Conservation (phyloP, 1,284 basidiomycete species). For the Polyporus tsugae region DNA sequence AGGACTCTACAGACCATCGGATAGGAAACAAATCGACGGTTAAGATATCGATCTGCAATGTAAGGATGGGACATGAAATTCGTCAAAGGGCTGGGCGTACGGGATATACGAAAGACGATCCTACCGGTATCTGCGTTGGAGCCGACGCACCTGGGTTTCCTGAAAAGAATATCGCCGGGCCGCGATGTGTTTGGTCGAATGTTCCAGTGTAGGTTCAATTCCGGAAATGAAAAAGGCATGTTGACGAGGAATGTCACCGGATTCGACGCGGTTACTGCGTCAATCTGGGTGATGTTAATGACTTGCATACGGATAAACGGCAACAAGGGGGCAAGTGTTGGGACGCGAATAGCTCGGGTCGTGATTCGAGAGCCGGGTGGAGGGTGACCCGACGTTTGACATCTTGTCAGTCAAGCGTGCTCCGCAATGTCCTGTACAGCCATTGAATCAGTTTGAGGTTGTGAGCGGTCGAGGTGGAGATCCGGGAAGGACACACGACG, state of each 20-base stretch:
- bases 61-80: slow-evolving; percentile 6
- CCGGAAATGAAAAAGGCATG: slow-evolving; percentile 34
- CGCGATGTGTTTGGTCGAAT: slow-evolving; percentile 21
- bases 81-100: slow-evolving; percentile 21
- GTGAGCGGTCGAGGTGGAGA: slow-evolving; percentile 1
- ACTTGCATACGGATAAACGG: slow-evolving; percentile 1
- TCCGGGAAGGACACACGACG: slow-evolving; percentile 19
- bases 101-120: slow-evolving; percentile 25
- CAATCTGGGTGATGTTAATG: slow-evolving; percentile 21
- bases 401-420: slow-evolving; percentile 6
- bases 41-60: slow-evolving; percentile 22
- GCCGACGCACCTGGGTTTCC: slow-evolving; percentile 7
- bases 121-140: slow-evolving; percentile 22
- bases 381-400: neutral
- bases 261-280: slow-evolving; percentile 17
- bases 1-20: slow-evolving; percentile 6
- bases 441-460: slow-evolving; percentile 7
- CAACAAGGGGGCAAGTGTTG: slow-evolving; percentile 5
- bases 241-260: slow-evolving; percentile 19
- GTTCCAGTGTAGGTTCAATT: slow-evolving; percentile 25
- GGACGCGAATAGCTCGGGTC: neutral
- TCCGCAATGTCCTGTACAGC: slow-evolving; percentile 14
- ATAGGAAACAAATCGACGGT: slow-evolving; percentile 27
- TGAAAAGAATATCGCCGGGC: slow-evolving; percentile 22
- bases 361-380: neutral